A percentile compares a stretch with the other conserved stretches of the same genome.
These are phyloP conservation scores for Talaromyces adpressus DNA, from an alignment of 495 filamentous ascomycete genomes.

Conservation along the genomic window DNA sequence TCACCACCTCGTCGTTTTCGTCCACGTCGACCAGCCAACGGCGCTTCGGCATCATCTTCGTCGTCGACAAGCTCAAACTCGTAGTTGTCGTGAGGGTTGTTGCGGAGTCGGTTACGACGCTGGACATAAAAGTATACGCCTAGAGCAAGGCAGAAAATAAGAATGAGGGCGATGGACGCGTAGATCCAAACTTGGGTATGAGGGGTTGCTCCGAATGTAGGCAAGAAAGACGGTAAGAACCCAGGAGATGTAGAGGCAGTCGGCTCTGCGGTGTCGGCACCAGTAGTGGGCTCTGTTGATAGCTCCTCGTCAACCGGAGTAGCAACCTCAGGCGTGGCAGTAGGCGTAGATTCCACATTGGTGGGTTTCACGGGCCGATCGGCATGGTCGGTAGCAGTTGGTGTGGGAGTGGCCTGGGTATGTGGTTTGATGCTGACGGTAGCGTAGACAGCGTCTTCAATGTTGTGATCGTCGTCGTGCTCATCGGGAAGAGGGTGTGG, in stretches of 20 bases:
- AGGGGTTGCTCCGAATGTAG: conserved; percentile 89
- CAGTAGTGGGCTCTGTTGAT: conserved; percentile 14
- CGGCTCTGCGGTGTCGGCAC: conserved; percentile 22
- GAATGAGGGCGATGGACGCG: conserved; percentile 72
- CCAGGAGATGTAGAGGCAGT: conserved; percentile 34
- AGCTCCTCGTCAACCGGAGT: conserved; percentile 3
- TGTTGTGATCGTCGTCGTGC: conserved; percentile 76
- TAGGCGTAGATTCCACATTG: conserved; percentile 19
- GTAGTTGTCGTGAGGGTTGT: conserved; percentile 75
- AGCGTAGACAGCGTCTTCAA: conserved; percentile 43
- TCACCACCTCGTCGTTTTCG: conserved; percentile 62
- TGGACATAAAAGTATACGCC: conserved; percentile 74
- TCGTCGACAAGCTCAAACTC: conserved; percentile 91
- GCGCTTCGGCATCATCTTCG: conserved; percentile 58
- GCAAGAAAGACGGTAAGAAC: conserved; percentile 84
- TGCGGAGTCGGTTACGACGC: conserved; percentile 65
- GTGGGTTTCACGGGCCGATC: conserved; percentile 68
- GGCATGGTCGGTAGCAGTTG: conserved; percentile 60
- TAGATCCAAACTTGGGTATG: conserved; percentile 95
- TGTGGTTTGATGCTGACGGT: conserved; percentile 47
- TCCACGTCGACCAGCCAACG: conserved; percentile 25
- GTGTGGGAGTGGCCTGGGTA: conserved; percentile 32
- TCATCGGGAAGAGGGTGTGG: conserved; percentile 78
- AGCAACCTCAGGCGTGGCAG: conserved; percentile 9
- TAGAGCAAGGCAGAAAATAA: conserved; percentile 74